Evolutionary conservation across 192 early-diverging fungal species (phyloP).

Genomic region (Coemansia sp.): DNA sequence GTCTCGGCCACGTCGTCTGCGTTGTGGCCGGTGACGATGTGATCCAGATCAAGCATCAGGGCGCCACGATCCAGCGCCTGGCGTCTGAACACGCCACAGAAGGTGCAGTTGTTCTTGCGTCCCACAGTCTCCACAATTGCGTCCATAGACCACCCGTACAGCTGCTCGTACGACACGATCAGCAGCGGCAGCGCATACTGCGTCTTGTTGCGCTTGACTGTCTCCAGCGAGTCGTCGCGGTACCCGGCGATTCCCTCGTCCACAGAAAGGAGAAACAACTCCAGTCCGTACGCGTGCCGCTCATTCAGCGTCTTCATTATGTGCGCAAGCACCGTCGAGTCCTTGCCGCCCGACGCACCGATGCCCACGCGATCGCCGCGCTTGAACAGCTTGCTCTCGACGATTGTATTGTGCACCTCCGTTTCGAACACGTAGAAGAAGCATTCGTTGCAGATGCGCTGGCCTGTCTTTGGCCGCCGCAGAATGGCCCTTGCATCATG

Average conservation of each 20-base stretch:
- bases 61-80: slow-evolving; percentile 97
- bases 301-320: slow-evolving; percentile 93
- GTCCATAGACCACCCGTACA: slow-evolving; percentile 99
- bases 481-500: slow-evolving; percentile 71
- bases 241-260: slow-evolving; percentile 99
- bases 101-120: slow-evolving; percentile 98
- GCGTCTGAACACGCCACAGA: slow-evolving; percentile 97
- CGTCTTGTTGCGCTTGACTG: slow-evolving; percentile 92
- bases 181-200: slow-evolving; percentile 93
- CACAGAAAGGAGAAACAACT: slow-evolving; percentile 88
- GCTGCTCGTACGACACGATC: slow-evolving; percentile 92
- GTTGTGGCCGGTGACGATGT: slow-evolving; percentile 98
- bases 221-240: slow-evolving; percentile 96
- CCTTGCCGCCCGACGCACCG: slow-evolving; percentile 93
- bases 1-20: slow-evolving; percentile 99
- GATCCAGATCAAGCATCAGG: slow-evolving; percentile 84
- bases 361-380: slow-evolving; percentile 90
- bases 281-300: slow-evolving; percentile 87
- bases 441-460: slow-evolving; percentile 86
- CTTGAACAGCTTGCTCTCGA: slow-evolving; percentile 77
- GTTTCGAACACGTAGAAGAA: slow-evolving; percentile 93
- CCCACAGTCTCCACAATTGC: slow-evolving; percentile 93
- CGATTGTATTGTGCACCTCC: slow-evolving; percentile 92
- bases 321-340: slow-evolving; percentile 96
- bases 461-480: slow-evolving; percentile 89